Percentiles rank a stretch among this genome's conserved stretches.
Conservation (phyloP, 2,329 filamentous ascomycete genomes). For the Clonostachys solani region DNA sequence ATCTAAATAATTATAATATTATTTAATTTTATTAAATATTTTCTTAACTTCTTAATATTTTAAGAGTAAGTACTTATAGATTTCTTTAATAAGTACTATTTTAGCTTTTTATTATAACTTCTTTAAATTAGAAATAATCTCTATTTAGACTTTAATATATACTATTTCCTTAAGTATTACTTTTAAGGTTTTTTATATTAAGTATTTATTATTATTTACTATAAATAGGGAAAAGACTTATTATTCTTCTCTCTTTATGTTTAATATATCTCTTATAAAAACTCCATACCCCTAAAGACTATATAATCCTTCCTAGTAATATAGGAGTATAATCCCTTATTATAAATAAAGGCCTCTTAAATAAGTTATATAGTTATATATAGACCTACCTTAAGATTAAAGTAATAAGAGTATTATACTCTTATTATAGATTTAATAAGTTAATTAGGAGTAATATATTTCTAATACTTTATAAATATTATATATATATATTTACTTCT, state of each 20-base stretch:
- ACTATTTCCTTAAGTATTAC: too few species aligned
- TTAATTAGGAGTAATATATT: background rate
- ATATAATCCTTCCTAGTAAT: background rate
- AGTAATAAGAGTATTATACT: background rate
- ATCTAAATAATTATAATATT: background rate
- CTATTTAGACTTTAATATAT: too few species aligned
- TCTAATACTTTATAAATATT: background rate
- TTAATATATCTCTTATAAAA: too few species aligned
- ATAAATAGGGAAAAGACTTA: background rate
- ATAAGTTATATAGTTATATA: background rate
- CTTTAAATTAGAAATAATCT: background rate
- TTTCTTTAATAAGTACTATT: background rate
- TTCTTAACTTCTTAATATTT: background rate
- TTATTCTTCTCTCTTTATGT: background rate
- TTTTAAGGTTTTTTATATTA: background rate
- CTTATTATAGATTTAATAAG: background rate
- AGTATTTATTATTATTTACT: background rate
- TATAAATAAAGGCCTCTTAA: background rate
- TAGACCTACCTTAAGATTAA: too few species aligned
- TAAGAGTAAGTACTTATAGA: background rate
- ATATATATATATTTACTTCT: background rate
- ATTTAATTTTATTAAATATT: background rate
- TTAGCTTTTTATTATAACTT: background rate
- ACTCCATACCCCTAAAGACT: background rate
- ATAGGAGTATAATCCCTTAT: background rate